Base-by-base conservation (phyloP, 169 alveolate genomes). In the Cryptosporidium sp. region DNA sequence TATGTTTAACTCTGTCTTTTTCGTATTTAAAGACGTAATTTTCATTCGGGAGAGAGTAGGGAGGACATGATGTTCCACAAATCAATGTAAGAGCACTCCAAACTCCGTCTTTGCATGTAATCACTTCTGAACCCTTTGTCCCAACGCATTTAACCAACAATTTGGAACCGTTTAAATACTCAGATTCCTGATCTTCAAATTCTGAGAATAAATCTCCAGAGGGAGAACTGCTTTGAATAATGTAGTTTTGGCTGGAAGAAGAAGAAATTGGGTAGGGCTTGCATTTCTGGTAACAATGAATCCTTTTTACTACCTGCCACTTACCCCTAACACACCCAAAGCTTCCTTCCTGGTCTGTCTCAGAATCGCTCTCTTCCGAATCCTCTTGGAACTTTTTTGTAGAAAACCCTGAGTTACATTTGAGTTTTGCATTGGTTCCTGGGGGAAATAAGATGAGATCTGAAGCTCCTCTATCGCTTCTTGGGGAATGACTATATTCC, bases 51-150 rank as follows among this genome's bases (percentile, higher is more conserved):
- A 80, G 68, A 9, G 51, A 41, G 51, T 52, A 69, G n/a, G 94
- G 94, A 7, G 93, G 92, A 21, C 94, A 92, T 7, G 86, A 26
- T 18, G 94, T 84, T 0, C 93, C 93, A 62, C 94, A 92, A 5
- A 73, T 84, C 43, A 92, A 86, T n/a, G 31, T 70, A 37, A 92
- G 55, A 14, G 92, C 84, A 43, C 86, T 92, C 94, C 94, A 92
- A 18, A 68, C 58, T 33, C 94, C 94, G 10, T 69, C 86, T 1
- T 61, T 37, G 59, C 94, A 92, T 50, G 68, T 62, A 84, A 92
- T 69, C n/a, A 84, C 70, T 41, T 92, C 93, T 16, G 67, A 59
- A 0, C 75, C 75, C 12, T 80, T 21, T n/a, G 73, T 80, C 0
- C 75, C 89, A 23, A 29, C 89, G 16, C 89, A 80, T 12, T 33